These are phyloP conservation scores for Glutinoglossum americanum DNA, from an alignment of 495 filamentous ascomycete species.

Conservation along the genomic window DNA sequence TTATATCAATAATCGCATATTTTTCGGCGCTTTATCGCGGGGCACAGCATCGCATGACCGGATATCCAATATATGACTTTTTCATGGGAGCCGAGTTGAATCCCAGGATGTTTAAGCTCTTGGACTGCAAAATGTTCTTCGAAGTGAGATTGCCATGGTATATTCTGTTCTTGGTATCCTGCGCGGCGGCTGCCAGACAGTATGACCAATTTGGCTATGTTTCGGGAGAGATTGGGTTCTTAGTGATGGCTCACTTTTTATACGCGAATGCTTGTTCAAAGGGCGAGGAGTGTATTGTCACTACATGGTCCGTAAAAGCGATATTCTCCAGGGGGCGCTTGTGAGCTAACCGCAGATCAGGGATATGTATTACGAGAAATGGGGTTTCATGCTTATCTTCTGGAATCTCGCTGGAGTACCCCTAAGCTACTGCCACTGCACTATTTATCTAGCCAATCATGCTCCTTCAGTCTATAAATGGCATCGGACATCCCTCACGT, in stretches of 20 bases:
- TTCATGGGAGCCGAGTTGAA: slow-evolving; percentile 99
- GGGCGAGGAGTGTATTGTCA: slow-evolving; percentile 84
- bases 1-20: slow-evolving; percentile 66
- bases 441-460: slow-evolving; percentile 80
- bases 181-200: slow-evolving; percentile 63
- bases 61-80: slow-evolving; percentile 82
- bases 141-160: slow-evolving; percentile 96
- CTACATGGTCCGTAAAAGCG: slow-evolving; percentile 48
- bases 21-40: slow-evolving; percentile 61
- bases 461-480: slow-evolving; percentile 62
- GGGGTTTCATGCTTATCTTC: slow-evolving; percentile 99
- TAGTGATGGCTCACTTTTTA: slow-evolving; percentile 82
- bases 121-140: slow-evolving; percentile 99
- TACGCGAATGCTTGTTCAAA: slow-evolving; percentile 96
- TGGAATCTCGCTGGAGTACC: slow-evolving; percentile 97
- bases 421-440: slow-evolving; percentile 91
- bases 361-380: slow-evolving; percentile 99
- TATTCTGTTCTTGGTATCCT: slow-evolving; percentile 63
- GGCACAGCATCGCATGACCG: slow-evolving; percentile 77
- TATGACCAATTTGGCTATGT: slow-evolving; percentile 84
- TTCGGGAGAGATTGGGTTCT: slow-evolving; percentile 67
- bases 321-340: neutral
- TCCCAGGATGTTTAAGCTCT: slow-evolving; percentile 75
- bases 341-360: slow-evolving; percentile 13
- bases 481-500: slow-evolving; percentile 41